Conservation (phyloP, 2,329 filamentous ascomycete genomes). For the Colletotrichum sidae region DNA sequence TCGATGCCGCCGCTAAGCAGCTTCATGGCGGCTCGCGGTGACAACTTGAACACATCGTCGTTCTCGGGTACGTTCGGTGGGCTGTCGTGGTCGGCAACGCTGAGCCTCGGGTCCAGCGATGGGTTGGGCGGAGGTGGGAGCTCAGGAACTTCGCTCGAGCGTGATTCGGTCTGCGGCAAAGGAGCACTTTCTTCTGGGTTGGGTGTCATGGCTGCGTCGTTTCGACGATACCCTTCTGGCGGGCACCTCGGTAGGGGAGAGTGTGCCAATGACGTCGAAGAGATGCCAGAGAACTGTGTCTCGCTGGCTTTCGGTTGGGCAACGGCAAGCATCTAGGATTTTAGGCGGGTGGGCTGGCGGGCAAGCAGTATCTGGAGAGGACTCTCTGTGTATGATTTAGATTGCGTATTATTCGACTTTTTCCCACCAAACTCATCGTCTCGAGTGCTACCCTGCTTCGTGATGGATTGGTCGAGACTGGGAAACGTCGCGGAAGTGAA, state of each 20-base stretch:
- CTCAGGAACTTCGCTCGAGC: slow-evolving; percentile 43
- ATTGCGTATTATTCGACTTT: slow-evolving; percentile 16
- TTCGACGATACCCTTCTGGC: slow-evolving; percentile 9
- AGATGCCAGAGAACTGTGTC: background rate
- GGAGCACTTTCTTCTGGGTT: slow-evolving; percentile 36
- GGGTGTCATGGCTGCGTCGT: slow-evolving; percentile 15
- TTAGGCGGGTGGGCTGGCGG: background rate
- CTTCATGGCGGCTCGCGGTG: slow-evolving; percentile 80
- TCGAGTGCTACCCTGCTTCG: slow-evolving; percentile 26
- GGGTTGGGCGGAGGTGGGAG: slow-evolving; percentile 58
- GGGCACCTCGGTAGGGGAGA: slow-evolving; percentile 4
- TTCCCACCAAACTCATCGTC: slow-evolving; percentile 29
- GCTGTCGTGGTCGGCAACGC: slow-evolving; percentile 40
- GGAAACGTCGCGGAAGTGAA: slow-evolving; percentile 9
- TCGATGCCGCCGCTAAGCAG: slow-evolving; percentile 81
- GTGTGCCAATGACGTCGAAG: slow-evolving; percentile 8
- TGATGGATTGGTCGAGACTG: slow-evolving; percentile 14
- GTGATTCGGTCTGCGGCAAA: slow-evolving; percentile 33
- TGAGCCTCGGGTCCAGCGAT: slow-evolving; percentile 51
- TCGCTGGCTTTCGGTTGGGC: slow-evolving; percentile 5
- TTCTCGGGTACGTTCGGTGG: slow-evolving; percentile 47
- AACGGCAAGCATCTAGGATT: slow-evolving; percentile 16
- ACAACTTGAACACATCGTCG: slow-evolving; percentile 79
- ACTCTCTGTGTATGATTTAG: background rate
- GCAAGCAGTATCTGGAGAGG: background rate